Evolutionary conservation across 139 green algal genomes (phyloP), one percentile per base, ranked within the genome.

Genomic region (Chlorella sp.): DNA sequence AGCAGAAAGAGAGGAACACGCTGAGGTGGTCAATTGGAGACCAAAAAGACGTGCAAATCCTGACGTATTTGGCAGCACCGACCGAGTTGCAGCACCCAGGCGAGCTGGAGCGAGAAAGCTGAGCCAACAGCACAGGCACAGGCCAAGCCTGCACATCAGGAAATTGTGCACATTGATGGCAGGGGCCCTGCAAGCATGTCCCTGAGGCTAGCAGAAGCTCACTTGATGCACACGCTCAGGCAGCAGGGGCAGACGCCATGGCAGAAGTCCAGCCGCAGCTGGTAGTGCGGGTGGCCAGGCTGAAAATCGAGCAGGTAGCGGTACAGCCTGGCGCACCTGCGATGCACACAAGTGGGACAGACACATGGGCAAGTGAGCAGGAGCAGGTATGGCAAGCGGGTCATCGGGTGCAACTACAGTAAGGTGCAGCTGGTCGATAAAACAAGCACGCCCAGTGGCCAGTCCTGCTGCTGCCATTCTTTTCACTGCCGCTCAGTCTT

Each of bases 161-260:
- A 11, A 26, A 11, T 28, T 3, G 2, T 16, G 64, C 64, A 71
- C 22, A 28, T 14, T 57, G 9, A 16, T n/a, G 36, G 16, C 1
- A 36, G 15, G 24, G 73, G 73, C 73, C 73, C 36, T 30, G n/a
- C 28, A 80, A 22, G 73, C 73, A 19, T 3, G 37, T n/a, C n/a
- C 77, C 26, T 30, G 34, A 83, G 2, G 77, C 77, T 34, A 19
- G 69, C 26, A 34, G 11, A 3, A 37, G 34, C 84, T 26, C 39
- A 85, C 90, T 78, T 37, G 37, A 80, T 69, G 78, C 91, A 87
- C 37, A 93, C 34, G 78, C 69, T 86, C 21, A 81, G 81, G 81
- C 91, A 82, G 91, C 83, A 90, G 69, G 87, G 90, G 88, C 91
- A 93, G 36, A 68, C 39, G 68, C 91, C 91, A 11, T 53, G 48